These are phyloP conservation scores for Magnolia officinalis DNA, from an alignment of 164 flowering plant genomes.

Conservation along the genomic window DNA sequence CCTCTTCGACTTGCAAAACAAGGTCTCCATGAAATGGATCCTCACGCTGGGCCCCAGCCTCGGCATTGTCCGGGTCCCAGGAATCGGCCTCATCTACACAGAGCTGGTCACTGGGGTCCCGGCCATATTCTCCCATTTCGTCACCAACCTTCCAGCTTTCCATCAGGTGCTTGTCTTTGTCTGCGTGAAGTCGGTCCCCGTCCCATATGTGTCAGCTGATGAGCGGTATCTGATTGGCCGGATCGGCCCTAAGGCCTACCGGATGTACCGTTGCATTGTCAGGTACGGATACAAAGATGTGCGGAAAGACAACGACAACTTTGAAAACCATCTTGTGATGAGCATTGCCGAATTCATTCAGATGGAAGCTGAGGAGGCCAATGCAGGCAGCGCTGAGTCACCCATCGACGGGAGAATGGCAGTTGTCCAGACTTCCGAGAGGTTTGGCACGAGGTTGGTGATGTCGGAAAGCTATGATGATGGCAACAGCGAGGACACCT, in stretches of 20 bases:
- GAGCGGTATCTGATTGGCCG: conserved; percentile 72
- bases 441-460: conserved; percentile 39
- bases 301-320: conserved; percentile 34
- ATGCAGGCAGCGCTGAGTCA: conserved; percentile 23
- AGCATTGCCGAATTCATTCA: conserved; percentile 73
- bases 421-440: conserved; percentile 47
- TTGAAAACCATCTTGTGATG: conserved; percentile 53
- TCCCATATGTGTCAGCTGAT: conserved; percentile 39
- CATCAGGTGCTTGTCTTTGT: conserved; percentile 68
- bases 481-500: conserved; percentile 9
- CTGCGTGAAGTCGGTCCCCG: conserved; percentile 55
- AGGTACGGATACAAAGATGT: conserved; percentile 74
- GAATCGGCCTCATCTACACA: conserved; percentile 66
- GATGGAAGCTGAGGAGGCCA: conserved; percentile 50
- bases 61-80: conserved; percentile 64
- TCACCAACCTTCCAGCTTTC: conserved; percentile 65
- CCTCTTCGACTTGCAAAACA: conserved; percentile 53
- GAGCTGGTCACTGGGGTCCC: conserved; percentile 69
- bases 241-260: conserved; percentile 57
- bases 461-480: conserved; percentile 23
- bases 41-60: conserved; percentile 65
- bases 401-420: conserved; percentile 52
- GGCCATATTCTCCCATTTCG: conserved; percentile 57
- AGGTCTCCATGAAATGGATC: conserved; percentile 63
- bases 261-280: conserved; percentile 69